phyloP scores from a whole-genome alignment of 1,284 basidiomycete species.

The Ganoderma lucidum region DNA sequence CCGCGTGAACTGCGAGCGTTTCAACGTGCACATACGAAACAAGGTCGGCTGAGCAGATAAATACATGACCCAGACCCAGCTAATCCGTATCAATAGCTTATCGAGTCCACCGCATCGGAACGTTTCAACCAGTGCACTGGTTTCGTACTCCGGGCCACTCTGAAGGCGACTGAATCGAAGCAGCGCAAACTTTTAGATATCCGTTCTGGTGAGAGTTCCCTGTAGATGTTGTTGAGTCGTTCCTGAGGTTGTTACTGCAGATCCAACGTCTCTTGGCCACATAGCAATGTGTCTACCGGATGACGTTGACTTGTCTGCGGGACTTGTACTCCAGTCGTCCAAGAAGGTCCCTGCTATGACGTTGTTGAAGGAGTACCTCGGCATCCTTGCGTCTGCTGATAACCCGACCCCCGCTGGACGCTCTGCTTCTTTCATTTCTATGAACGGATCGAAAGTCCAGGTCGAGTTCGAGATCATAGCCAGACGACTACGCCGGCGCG shows the following conservation, averaged over 20 bases:
- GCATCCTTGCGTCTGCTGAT: slow-evolving; percentile 79
- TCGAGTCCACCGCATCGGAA: slow-evolving; percentile 78
- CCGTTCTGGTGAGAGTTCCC: slow-evolving; percentile 61
- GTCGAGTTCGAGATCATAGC: slow-evolving; percentile 87
- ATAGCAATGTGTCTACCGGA: slow-evolving; percentile 70
- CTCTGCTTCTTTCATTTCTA: slow-evolving; percentile 72
- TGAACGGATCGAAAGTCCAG: slow-evolving; percentile 75
- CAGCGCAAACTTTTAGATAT: slow-evolving; percentile 68
- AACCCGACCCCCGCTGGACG: slow-evolving; percentile 78
- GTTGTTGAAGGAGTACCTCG: slow-evolving; percentile 79
- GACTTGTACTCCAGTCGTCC: slow-evolving; percentile 59
- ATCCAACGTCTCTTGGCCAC: slow-evolving; percentile 67
- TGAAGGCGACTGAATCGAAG: slow-evolving; percentile 74
- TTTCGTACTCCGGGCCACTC: slow-evolving; percentile 71
- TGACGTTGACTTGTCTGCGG: slow-evolving; percentile 60
- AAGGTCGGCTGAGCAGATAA: slow-evolving; percentile 55
- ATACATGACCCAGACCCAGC: not conserved
- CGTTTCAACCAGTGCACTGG: slow-evolving; percentile 82
- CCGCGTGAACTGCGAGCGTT: slow-evolving; percentile 89
- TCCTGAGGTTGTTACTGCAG: slow-evolving; percentile 44
- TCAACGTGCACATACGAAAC: slow-evolving; percentile 90
- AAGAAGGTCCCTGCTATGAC: slow-evolving; percentile 66
- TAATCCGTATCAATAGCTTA: slow-evolving; percentile 59
- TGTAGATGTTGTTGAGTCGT: not conserved
- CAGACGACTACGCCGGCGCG: slow-evolving; percentile 71